phyloP scores from a whole-genome alignment of 1,284 basidiomycete genomes.

The Pseudozyma sp. region DNA sequence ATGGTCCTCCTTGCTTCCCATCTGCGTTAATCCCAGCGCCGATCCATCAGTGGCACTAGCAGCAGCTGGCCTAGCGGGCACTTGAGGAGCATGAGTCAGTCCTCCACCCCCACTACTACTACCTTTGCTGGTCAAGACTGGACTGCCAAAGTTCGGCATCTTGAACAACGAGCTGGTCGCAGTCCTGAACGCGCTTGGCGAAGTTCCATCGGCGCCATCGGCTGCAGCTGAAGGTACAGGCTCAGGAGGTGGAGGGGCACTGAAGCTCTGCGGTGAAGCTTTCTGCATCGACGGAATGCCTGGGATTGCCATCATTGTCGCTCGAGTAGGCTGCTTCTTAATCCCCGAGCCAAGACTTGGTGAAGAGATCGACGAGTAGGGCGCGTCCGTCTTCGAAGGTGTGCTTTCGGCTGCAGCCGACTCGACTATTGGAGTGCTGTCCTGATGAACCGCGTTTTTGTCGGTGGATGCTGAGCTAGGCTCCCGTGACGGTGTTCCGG shows the following conservation, averaged over 20 bases:
- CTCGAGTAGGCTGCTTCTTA: conserved; percentile 56
- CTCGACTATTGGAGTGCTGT: neutral
- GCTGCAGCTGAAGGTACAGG: neutral
- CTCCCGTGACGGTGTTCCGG: neutral
- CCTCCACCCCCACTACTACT: neutral
- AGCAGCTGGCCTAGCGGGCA: conserved; percentile 7
- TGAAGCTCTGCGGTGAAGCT: conserved; percentile 56
- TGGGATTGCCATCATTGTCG: conserved; percentile 63
- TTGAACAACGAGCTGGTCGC: conserved; percentile 37
- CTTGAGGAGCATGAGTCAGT: conserved; percentile 6
- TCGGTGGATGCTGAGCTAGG: neutral
- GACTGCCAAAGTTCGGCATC: conserved; percentile 43
- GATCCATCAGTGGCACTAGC: neutral
- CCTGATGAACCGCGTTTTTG: neutral
- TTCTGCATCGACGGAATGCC: conserved; percentile 61
- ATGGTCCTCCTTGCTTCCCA: neutral
- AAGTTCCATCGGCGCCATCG: conserved; percentile 14
- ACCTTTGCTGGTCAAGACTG: conserved; percentile 8
- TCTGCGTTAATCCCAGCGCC: conserved; percentile 26
- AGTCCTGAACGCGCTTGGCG: conserved; percentile 31
- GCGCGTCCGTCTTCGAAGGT: conserved; percentile 8
- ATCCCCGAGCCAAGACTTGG: conserved; percentile 35
- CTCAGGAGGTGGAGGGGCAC: conserved; percentile 39
- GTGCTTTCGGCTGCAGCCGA: conserved; percentile 5
- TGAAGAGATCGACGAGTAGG: conserved; percentile 10